Evolutionary conservation across 2,329 filamentous ascomycete genomes (phyloP), one percentile per base, ranked within the genome.

Genomic region (Pochonia chlamydosporia): DNA sequence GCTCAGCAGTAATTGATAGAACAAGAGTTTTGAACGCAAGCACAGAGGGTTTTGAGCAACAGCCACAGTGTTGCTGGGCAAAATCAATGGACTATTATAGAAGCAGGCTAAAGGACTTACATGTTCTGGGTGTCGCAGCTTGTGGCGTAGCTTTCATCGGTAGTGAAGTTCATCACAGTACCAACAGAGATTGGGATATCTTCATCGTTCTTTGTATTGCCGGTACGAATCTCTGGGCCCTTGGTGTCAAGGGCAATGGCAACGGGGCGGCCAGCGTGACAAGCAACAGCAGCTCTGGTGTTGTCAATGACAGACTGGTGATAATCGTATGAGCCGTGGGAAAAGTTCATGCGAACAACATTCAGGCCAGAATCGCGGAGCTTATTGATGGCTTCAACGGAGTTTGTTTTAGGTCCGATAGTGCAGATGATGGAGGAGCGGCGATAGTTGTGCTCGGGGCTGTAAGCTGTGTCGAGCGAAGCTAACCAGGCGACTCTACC

Each of bases 261-360:
- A 55, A 99, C 76, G 59, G 91, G 93, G 56, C 93, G 89, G 57
- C 93, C 93, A 24, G 77, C 63, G 71, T 90, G 81, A 50, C 74
- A 68, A 64, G 78, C 81, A 75, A 95, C 91, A 56, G 93, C 93
- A 65, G 87, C 80, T 64, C 90, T 89, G 59, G 92, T 82, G 75
- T 99, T 85, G 78, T 99, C 89, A 64, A 99, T 96, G 67, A 99
- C 93, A 54, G 89, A 92, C 79, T 97, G 89, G 76, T 95, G 91
- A 77, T 96, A 99, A 75, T 91, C 91, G 72, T 97, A 93, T 58
- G 66, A 66, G 51, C 68, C 68, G 55, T 71, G 90, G 87, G 68
- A 96, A 70, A 97, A 97, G 86, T 99, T 99, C 93, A 99, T 99
- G 75, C 93, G 92, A 59, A 97, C 93, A 59, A 99, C 90, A 74